These are phyloP conservation scores for Dendrobium officinale DNA, from an alignment of 106 monocot genomes.

Conservation along the genomic window DNA sequence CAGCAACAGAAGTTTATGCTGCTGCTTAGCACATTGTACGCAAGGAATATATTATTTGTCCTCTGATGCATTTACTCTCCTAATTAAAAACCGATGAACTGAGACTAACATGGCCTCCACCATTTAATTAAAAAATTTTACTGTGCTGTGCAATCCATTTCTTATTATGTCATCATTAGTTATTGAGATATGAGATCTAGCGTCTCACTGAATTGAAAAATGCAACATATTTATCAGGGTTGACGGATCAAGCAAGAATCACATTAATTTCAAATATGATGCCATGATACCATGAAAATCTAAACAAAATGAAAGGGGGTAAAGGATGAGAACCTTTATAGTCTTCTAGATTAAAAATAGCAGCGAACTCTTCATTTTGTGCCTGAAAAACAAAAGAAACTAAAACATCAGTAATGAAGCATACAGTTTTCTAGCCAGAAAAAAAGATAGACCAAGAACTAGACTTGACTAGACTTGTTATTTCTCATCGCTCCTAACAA, in stretches of 20 bases:
- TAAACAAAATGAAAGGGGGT: neutral
- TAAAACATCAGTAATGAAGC: neutral
- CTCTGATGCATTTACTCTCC: neutral
- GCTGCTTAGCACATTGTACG: neutral
- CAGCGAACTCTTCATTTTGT: slow-evolving; percentile 87
- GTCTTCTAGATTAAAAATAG: slow-evolving; percentile 88
- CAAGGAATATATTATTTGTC: neutral
- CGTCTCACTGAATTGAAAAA: neutral
- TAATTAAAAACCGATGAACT: neutral
- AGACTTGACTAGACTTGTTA: neutral
- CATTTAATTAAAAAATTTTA: neutral
- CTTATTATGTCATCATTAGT: slow-evolving; percentile 1
- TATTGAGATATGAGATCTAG: no score
- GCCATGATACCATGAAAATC: neutral
- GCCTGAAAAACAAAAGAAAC: slow-evolving; percentile 36
- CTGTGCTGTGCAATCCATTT: neutral
- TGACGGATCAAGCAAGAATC: neutral
- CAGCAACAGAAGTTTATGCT: neutral
- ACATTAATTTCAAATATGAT: neutral
- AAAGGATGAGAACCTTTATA: slow-evolving; percentile 50
- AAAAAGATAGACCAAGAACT: neutral
- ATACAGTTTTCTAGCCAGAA: neutral
- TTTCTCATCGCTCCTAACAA: neutral
- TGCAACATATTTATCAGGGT: neutral
- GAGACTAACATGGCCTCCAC: neutral